A percentile compares a stretch with the other conserved stretches of the same genome.
Evolutionary conservation across 1,284 basidiomycete species (phyloP).

Genomic region (Austroboletus niveus): DNA sequence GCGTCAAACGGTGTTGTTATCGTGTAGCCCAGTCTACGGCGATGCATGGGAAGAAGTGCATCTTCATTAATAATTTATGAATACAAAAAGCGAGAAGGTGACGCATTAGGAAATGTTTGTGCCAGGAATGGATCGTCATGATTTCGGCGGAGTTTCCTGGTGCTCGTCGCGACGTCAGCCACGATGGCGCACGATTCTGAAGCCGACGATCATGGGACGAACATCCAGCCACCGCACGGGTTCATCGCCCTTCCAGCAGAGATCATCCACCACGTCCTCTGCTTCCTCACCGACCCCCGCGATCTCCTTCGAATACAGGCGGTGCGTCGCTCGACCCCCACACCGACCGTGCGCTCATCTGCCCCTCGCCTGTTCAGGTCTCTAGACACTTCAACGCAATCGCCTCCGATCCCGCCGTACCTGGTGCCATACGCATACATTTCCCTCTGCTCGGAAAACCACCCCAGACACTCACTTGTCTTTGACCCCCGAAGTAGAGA

Average conservation of each 20-base stretch:
- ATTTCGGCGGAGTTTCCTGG: too few relatives aligned
- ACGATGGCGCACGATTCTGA: slow-evolving; percentile 10
- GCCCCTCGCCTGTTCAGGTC: slow-evolving; percentile 9
- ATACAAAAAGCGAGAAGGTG: too few relatives aligned
- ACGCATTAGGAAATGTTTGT: too few relatives aligned
- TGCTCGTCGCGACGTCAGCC: too few relatives aligned
- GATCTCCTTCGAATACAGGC: slow-evolving; percentile 16
- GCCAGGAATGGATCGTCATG: too few relatives aligned
- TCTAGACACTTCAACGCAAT: slow-evolving; percentile 15
- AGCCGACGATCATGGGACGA: too few relatives aligned
- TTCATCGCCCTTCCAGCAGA: slow-evolving; percentile 11
- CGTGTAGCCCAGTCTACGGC: too few relatives aligned
- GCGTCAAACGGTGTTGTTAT: too few relatives aligned
- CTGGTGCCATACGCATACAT: slow-evolving; percentile 19
- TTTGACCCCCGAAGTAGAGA: slow-evolving; percentile 15
- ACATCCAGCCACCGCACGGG: too few relatives aligned
- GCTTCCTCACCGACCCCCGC: slow-evolving; percentile 1
- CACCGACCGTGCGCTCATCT: not conserved
- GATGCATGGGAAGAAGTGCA: too few relatives aligned
- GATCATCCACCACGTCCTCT: slow-evolving; percentile 14
- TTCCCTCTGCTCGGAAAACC: slow-evolving; percentile 7
- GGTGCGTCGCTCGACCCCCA: slow-evolving; percentile 4
- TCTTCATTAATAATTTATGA: too few relatives aligned
- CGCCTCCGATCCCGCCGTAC: slow-evolving; percentile 8
- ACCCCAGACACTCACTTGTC: slow-evolving; percentile 13